phyloP scores from a whole-genome alignment of 2,329 filamentous ascomycete genomes.

The Dothideomycetes sp. region DNA sequence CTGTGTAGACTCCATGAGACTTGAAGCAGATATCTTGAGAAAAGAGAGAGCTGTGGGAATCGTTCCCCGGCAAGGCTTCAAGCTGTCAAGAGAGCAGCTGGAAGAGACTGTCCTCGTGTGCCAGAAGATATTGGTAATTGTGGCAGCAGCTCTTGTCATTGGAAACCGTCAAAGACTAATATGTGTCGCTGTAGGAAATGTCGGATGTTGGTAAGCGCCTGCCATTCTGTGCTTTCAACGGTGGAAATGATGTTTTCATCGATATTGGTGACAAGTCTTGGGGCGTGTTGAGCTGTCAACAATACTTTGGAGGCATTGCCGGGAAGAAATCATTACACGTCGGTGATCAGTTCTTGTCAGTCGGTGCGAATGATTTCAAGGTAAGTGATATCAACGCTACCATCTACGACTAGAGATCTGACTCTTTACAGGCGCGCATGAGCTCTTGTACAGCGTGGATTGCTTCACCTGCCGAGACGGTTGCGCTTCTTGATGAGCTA shows the following conservation, averaged over 20 bases:
- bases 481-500: conserved; percentile 78
- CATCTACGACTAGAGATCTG: neutral
- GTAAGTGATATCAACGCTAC: conserved; percentile 23
- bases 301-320: conserved; percentile 69
- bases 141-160: neutral
- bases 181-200: conserved; percentile 52
- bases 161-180: conserved; percentile 2
- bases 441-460: conserved; percentile 97
- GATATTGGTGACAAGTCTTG: conserved; percentile 97
- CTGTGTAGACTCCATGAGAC: conserved; percentile 66
- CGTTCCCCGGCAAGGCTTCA: conserved; percentile 25
- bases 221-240: conserved; percentile 97
- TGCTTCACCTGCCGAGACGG: conserved; percentile 82
- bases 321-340: conserved; percentile 81
- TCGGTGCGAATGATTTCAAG: conserved; percentile 95
- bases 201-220: conserved; percentile 56
- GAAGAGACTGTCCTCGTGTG: conserved; percentile 94
- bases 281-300: conserved; percentile 87
- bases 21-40: conserved; percentile 70
- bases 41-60: conserved; percentile 62
- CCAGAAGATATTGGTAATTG: conserved; percentile 62
- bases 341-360: conserved; percentile 89
- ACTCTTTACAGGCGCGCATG: conserved; percentile 50
- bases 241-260: conserved; percentile 92
- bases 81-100: conserved; percentile 69